Evolutionary conservation across 352 stramenopile genomes (phyloP).

Genomic region (Globisporangium yorkense): DNA sequence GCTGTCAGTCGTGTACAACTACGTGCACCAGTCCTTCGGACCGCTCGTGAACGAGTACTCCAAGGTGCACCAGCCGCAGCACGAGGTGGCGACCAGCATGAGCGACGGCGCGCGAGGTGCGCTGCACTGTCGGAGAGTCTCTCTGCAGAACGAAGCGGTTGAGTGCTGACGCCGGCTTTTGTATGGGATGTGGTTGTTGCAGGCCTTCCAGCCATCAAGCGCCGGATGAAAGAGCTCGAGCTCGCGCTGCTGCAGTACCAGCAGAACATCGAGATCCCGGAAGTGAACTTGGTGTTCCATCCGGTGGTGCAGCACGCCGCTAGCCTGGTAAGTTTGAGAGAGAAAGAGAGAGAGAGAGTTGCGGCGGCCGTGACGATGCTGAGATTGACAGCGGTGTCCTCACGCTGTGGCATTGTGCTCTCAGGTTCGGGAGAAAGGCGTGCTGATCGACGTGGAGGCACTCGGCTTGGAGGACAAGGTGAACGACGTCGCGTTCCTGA

Average conservation of each 20-base stretch:
- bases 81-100: conserved; percentile 41
- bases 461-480: conserved; percentile 79
- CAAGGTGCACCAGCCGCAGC: conserved; percentile 74
- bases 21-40: conserved; percentile 85
- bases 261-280: conserved; percentile 93
- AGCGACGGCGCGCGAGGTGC: conserved; percentile 56
- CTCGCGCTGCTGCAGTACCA: conserved; percentile 92
- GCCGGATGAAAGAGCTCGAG: conserved; percentile 92
- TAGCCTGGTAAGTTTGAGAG: conserved; percentile 22
- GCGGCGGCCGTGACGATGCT: not conserved
- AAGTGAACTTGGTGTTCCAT: conserved; percentile 88
- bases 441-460: conserved; percentile 75
- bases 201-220: conserved; percentile 81
- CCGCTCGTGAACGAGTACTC: conserved; percentile 85
- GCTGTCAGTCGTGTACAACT: conserved; percentile 85
- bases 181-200: conserved; percentile 15
- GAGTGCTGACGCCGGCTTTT: not conserved
- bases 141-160: not conserved
- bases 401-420: not conserved
- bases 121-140: not conserved
- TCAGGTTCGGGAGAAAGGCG: conserved; percentile 64
- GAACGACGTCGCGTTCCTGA: conserved; percentile 79
- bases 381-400: not conserved
- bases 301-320: conserved; percentile 81
- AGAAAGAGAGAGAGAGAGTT: too few species aligned